Base-by-base conservation (phyloP, 169 alveolate species). In the Cryptosporidium viatorum region DNA sequence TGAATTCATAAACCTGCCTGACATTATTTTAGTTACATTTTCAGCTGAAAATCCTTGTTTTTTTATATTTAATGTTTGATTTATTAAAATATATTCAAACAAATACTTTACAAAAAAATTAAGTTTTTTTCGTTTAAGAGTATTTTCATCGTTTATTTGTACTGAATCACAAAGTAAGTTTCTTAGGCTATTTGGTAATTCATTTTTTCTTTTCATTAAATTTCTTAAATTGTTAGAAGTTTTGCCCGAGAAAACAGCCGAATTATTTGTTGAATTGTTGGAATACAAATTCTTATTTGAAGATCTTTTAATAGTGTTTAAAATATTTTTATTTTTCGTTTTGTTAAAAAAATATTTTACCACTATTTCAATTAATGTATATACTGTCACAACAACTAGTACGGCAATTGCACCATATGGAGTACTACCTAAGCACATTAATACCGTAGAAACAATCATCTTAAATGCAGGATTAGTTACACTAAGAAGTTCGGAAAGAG, bases 391-490 rank as follows among this genome's bases (percentile, higher is more conserved):
- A 45, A 80, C 75, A n/a, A 80, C 67, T 33, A 80, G 43, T 5
- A 80, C 67, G 3, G 89, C 71, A 43, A 80, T 65, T 62, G 89
- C 89, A 80, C 89, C 89, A 80, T 80, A 65, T 43, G 89, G 89
- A 41, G 89, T 80, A 39, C 89, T 65, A 14, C 89, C 89, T 18
- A 80, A 33, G 23, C 73, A 59, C 89, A 80, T 80, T 21, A 80
- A 29, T 31, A 80, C 89, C 8, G 89, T 80, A n/a, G 80, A 62
- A 59, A 80, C 67, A 23, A 80, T 65, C 69, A 80, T 59, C 33
- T 70, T 59, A 45, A 80, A 80, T 65, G 89, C 89, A 41, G 89
- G 89, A 16, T 80, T 59, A n/a, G 75, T 41, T 16, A 65, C 62
- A 26, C 89, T 59, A 29, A 80, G 45, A 21, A 60, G 18, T 8